Evolutionary conservation across 1,284 basidiomycete species (phyloP).

Genomic region (Boletus semigastroideus): DNA sequence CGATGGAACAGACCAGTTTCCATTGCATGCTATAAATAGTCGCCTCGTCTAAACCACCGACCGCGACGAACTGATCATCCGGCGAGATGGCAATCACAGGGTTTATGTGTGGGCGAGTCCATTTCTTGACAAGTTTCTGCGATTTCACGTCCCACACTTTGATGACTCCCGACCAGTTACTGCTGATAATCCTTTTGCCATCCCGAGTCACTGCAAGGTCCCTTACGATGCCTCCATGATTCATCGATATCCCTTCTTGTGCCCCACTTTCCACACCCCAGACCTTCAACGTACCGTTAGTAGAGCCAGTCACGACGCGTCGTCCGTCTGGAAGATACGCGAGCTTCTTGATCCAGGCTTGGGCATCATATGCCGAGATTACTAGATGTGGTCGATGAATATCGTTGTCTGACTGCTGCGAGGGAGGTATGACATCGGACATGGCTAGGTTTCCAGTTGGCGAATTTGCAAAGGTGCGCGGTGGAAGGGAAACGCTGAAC

Average conservation of each 20-base stretch:
- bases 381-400: background rate
- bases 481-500: too few relatives aligned
- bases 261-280: background rate
- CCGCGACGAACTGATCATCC: conserved; percentile 3
- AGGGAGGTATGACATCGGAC: too few relatives aligned
- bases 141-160: conserved; percentile 7
- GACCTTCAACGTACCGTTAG: background rate
- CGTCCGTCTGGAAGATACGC: conserved; percentile 1
- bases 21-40: background rate
- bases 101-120: background rate
- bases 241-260: background rate
- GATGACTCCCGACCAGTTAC: background rate
- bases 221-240: rapidly evolving
- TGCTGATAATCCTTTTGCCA: conserved; percentile 1
- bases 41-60: background rate
- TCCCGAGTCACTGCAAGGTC: background rate
- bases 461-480: too few relatives aligned
- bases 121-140: background rate
- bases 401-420: background rate
- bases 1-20: background rate
- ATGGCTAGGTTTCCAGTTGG: too few relatives aligned
- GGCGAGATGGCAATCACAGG: conserved; percentile 5
- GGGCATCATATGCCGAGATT: background rate
- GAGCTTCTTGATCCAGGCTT: background rate
- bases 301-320: background rate